phyloP scores from a whole-genome alignment of 2,329 filamentous ascomycete species.

The Aspergillus sp. region DNA sequence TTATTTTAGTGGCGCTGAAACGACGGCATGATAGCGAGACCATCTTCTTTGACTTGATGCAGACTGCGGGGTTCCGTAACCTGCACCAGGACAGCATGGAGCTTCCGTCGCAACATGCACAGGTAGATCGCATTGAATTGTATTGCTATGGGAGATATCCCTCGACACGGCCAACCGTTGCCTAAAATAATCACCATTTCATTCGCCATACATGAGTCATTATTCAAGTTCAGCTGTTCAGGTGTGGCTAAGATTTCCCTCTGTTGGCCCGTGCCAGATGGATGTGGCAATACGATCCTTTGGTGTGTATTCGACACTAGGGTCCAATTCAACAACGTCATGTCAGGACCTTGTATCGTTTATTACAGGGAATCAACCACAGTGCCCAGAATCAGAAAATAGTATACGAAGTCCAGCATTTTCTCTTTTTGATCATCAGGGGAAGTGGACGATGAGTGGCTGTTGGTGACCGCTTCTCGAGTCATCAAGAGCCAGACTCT shows the following conservation, averaged over 20 bases:
- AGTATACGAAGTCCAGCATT: too few relatives aligned
- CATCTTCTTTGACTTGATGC: constrained; percentile 61
- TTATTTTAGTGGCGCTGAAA: constrained; percentile 61
- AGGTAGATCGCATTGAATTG: constrained; percentile 34
- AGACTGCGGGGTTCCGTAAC: constrained; percentile 28
- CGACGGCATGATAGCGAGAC: constrained; percentile 62
- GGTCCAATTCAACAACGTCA: too few relatives aligned
- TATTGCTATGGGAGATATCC: constrained; percentile 25
- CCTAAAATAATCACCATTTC: background rate
- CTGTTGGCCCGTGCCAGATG: background rate
- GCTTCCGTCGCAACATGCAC: constrained; percentile 32
- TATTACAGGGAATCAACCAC: too few relatives aligned
- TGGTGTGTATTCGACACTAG: too few relatives aligned
- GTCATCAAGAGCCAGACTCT: too few relatives aligned
- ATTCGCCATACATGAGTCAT: background rate
- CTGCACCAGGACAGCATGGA: constrained; percentile 27
- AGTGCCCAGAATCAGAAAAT: too few relatives aligned
- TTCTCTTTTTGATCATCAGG: too few relatives aligned
- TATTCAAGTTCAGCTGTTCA: background rate
- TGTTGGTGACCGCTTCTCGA: too few relatives aligned
- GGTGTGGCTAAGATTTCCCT: background rate
- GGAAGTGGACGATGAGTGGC: too few relatives aligned
- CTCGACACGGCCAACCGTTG: background rate
- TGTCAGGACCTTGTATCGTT: too few relatives aligned
- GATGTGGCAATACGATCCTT: too few relatives aligned